These are phyloP conservation scores for Ogataea methanolica DNA, from an alignment of 805 yeast species.

Conservation along the genomic window DNA sequence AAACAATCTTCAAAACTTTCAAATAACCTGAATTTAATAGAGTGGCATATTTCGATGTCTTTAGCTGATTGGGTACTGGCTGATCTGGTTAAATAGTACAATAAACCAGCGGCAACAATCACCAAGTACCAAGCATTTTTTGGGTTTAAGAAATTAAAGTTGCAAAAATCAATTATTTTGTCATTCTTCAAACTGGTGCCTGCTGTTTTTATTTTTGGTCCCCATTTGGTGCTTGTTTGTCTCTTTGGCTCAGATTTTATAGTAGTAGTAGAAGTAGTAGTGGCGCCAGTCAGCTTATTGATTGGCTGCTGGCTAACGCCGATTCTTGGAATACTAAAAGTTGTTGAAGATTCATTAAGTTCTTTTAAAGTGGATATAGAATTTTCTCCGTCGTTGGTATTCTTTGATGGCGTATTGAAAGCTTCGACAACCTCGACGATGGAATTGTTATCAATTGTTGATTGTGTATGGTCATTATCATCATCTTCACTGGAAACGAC, in stretches of 20 bases:
- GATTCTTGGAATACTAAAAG: slow-evolving; percentile 13
- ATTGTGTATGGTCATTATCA: background rate
- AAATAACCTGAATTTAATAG: too few relatives aligned
- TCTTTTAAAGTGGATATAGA: slow-evolving; percentile 17
- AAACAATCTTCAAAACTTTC: too few relatives aligned
- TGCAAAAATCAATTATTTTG: too few relatives aligned
- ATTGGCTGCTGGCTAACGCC: background rate
- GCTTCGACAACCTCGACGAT: too few relatives aligned
- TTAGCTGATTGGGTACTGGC: too few relatives aligned
- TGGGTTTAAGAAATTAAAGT: too few relatives aligned
- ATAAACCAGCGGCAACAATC: too few relatives aligned
- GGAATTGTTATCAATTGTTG: too few relatives aligned
- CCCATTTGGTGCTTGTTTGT: too few relatives aligned
- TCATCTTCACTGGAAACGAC: slow-evolving; percentile 20
- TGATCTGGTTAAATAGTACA: too few relatives aligned
- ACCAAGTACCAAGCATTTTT: too few relatives aligned
- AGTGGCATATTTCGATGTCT: too few relatives aligned
- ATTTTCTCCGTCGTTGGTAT: background rate
- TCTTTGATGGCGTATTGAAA: slow-evolving; percentile 1
- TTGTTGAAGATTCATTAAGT: slow-evolving; percentile 6
- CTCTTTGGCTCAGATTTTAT: background rate
- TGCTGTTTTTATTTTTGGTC: background rate
- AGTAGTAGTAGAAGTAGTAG: background rate
- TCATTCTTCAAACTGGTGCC: background rate
- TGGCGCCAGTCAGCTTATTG: background rate